Conservation (phyloP, 2,329 filamentous ascomycete genomes). For the Alternaria sp. region DNA sequence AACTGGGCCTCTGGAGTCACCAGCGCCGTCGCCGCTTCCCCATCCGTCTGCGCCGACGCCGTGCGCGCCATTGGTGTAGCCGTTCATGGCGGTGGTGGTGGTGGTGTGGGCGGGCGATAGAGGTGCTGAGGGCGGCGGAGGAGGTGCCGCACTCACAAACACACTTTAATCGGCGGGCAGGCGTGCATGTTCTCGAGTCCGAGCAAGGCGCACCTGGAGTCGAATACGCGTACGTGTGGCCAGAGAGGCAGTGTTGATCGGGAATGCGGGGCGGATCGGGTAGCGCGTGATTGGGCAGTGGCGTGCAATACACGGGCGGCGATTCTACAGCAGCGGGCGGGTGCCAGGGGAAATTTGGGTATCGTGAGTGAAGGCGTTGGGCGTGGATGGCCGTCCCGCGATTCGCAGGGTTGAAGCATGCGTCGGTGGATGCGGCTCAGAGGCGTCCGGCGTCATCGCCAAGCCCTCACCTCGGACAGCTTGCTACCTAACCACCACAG, state of each 20-base stretch:
- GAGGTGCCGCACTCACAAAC: conserved; percentile 50
- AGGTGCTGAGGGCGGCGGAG: conserved; percentile 39
- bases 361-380: neutral
- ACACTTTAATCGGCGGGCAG: conserved; percentile 29
- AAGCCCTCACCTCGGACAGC: conserved; percentile 10
- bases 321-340: neutral
- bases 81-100: conserved; percentile 42
- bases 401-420: conserved; percentile 9
- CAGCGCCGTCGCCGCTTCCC: conserved; percentile 33
- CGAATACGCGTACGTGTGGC: conserved; percentile 11
- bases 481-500: conserved; percentile 17
- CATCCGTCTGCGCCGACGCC: conserved; percentile 28
- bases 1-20: conserved; percentile 25
- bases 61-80: conserved; percentile 33
- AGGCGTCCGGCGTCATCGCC: conserved; percentile 18
- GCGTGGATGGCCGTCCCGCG: conserved; percentile 2
- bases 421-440: conserved; percentile 12
- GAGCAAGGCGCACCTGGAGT: neutral
- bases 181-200: conserved; percentile 32
- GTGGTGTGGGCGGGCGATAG: conserved; percentile 16
- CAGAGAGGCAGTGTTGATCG: conserved; percentile 2
- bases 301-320: neutral
- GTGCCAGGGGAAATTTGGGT: neutral
- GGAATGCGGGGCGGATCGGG: conserved; percentile 13
- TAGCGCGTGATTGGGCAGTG: neutral